A percentile compares a stretch with the other conserved stretches of the same genome.
Conservation (phyloP, 108 stramenopile species). For the Skeletonema tropicum region DNA sequence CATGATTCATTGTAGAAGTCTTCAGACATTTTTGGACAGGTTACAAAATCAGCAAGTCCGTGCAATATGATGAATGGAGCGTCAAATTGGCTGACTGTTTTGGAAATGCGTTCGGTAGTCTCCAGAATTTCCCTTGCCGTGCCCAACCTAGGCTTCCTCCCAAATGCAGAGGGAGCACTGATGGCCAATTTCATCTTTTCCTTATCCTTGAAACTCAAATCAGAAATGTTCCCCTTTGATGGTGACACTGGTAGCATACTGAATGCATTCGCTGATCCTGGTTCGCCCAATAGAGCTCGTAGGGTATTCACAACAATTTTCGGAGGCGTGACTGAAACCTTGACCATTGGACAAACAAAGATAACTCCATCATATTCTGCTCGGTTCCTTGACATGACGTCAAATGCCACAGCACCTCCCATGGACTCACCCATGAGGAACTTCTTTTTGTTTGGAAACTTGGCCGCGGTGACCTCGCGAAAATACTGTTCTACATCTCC, state of each 20-base stretch:
- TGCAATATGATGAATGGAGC: constrained; percentile 70
- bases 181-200: constrained; percentile 48
- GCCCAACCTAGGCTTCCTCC: constrained; percentile 65
- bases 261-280: constrained; percentile 44
- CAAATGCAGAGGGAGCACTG: constrained; percentile 40
- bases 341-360: constrained; percentile 74
- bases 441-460: constrained; percentile 47
- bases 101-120: constrained; percentile 55
- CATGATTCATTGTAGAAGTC: constrained; percentile 60
- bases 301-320: constrained; percentile 59
- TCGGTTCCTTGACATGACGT: constrained; percentile 45
- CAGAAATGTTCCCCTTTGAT: constrained; percentile 46
- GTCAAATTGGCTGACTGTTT: constrained; percentile 49
- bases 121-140: constrained; percentile 70
- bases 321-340: constrained; percentile 67
- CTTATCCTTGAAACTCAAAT: constrained; percentile 48
- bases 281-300: constrained; percentile 43
- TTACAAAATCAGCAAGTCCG: constrained; percentile 64
- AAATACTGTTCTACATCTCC: constrained; percentile 60
- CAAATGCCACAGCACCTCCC: constrained; percentile 73
- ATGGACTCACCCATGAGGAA: constrained; percentile 78
- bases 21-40: constrained; percentile 61
- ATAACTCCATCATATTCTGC: constrained; percentile 55
- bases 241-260: constrained; percentile 54
- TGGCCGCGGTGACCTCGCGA: constrained; percentile 19